Base-by-base conservation (phyloP, 106 monocot species). In the Triglochin maritima region DNA sequence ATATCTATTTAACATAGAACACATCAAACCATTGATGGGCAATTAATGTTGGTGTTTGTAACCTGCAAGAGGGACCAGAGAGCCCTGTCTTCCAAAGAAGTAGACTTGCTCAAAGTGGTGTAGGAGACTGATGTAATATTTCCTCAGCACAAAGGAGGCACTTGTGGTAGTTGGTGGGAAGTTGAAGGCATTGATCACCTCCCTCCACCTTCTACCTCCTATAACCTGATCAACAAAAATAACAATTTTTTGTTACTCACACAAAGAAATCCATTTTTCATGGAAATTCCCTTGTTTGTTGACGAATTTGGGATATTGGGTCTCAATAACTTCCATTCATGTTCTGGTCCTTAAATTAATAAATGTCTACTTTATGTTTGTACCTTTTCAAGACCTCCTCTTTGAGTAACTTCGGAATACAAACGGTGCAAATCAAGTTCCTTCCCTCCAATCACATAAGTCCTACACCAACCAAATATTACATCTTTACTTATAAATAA, bases 161-260 rank as follows among this genome's bases (percentile, higher is more conserved):
- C 89, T 94, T 4, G 93, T 94, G 43, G 89, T 94, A 12, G 89
- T 94, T 3, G 86, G 62, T 14, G 93, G 89, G 29, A 94, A 94
- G 59, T 81, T 84, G 66, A 89, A 94, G 16, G 68, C 66, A 7
- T 79, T 61, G 47, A 86, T 94, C 59, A 94, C 80, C 48, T 89
- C 93, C 69, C 82, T 86, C 93, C 89, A 94, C 64, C 69, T 89
- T 72, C 73, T 86, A 68, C 82, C 86, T 59, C 55, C 47, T 4
- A 86, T 84, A 65, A 88, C 93, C 93, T 93, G 56, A 84, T 85
- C 86, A 43, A 45, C 65, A 0, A 29, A 29, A 29, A 29, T 13
- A 1, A 6, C 14, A 14, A n/a, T 17, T 44, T 46, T 61, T 61
- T 9, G 12, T 61, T 44, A 61, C 44, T 44, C 60, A 61, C 8